Conservation (phyloP, 257 asterid genomes). For the Phtheirospermum japonicum region DNA sequence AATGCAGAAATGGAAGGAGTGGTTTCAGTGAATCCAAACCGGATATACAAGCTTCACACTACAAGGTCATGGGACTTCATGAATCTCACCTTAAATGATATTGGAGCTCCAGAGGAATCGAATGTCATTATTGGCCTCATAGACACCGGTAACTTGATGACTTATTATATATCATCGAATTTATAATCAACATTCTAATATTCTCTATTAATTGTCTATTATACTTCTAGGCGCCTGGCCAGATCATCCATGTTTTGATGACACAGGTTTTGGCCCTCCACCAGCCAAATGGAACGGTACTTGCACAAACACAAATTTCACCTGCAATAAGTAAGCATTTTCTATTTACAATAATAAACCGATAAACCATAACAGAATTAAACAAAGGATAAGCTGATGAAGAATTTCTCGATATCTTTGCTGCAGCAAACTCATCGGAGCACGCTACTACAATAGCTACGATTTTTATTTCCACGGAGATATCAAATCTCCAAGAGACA, state of each 20-base stretch:
- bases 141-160: slow-evolving; percentile 35
- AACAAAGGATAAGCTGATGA: too few species aligned
- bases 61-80: slow-evolving; percentile 59
- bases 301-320: slow-evolving; percentile 48
- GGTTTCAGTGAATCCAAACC: slow-evolving; percentile 45
- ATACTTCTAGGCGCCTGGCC: slow-evolving; percentile 52
- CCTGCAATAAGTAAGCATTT: slow-evolving; percentile 58
- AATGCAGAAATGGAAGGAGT: slow-evolving; percentile 47
- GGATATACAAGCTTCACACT: slow-evolving; percentile 36
- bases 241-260: slow-evolving; percentile 61
- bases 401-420: too few species aligned
- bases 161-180: too few species aligned
- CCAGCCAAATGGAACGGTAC: slow-evolving; percentile 60
- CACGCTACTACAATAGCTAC: slow-evolving; percentile 39
- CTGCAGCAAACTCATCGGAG: slow-evolving; percentile 48
- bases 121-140: slow-evolving; percentile 47
- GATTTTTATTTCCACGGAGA: slow-evolving; percentile 19
- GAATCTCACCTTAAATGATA: slow-evolving; percentile 30
- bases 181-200: background rate
- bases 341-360: too few species aligned
- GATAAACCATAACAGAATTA: too few species aligned
- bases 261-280: slow-evolving; percentile 42
- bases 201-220: background rate
- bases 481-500: slow-evolving; percentile 46
- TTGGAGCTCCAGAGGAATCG: slow-evolving; percentile 29